Percentiles rank a stretch among this genome's conserved stretches.
These are phyloP conservation scores for Phytophthora constricta DNA, from an alignment of 352 stramenopile species.

Conservation along the genomic window DNA sequence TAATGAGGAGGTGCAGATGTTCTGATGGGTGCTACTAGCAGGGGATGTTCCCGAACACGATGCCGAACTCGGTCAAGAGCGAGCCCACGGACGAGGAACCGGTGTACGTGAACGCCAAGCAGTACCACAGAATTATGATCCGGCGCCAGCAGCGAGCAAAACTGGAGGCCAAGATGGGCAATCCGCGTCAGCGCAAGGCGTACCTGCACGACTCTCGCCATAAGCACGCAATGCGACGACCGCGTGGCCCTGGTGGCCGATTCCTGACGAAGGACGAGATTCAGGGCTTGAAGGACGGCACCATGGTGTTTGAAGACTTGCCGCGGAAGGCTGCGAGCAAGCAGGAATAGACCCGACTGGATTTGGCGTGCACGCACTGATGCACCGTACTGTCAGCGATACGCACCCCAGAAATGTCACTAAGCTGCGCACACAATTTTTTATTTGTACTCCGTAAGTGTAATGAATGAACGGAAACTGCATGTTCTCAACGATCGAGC, in stretches of 20 bases:
- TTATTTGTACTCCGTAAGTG: conserved; percentile 45
- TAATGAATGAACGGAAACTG: conserved; percentile 31
- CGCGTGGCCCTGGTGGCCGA: conserved; percentile 79
- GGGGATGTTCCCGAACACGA: conserved; percentile 73
- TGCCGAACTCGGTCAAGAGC: conserved; percentile 34
- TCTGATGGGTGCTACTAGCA: conserved; percentile 17
- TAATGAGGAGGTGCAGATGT: not conserved
- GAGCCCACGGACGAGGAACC: conserved; percentile 85
- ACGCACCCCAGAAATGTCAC: conserved; percentile 1
- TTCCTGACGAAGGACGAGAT: conserved; percentile 91
- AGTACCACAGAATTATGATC: conserved; percentile 92
- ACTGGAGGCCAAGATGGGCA: conserved; percentile 85
- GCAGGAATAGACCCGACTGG: conserved; percentile 29
- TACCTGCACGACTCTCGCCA: conserved; percentile 90
- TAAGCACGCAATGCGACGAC: conserved; percentile 88
- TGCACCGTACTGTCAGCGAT: no score
- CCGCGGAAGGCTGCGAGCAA: conserved; percentile 52
- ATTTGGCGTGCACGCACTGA: not conserved
- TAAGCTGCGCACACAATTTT: conserved; percentile 27
- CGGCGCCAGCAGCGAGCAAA: conserved; percentile 88
- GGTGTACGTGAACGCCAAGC: conserved; percentile 92
- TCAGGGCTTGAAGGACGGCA: conserved; percentile 76
- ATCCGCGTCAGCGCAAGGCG: conserved; percentile 79
- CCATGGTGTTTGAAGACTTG: conserved; percentile 75
- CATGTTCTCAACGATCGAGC: conserved; percentile 9